Base-by-base conservation (phyloP, 2,329 filamentous ascomycete species). In the Paracamarosporium sp. region DNA sequence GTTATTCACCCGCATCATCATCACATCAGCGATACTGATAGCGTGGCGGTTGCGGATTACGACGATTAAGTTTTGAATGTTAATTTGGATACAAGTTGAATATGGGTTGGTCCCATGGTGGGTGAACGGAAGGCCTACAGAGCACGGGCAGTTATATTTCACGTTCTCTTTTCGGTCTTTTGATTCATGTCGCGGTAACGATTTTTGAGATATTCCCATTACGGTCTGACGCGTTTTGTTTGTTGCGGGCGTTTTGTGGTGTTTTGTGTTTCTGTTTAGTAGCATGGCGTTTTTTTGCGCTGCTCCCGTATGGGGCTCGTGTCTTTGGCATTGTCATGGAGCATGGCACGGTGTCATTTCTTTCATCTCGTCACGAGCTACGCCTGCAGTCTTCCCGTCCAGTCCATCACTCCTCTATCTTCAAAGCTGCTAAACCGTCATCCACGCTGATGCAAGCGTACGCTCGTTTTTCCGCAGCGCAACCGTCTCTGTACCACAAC, bases 41-140 rank as follows among this genome's bases (percentile, higher is more conserved):
- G 48, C 28, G 48, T 51, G 48, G 48, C 48, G 25, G 48, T 51
- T n/a, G 33, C 36, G 11, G 48, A 51, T 7, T 40, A 51, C 13
- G 35, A 51, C 1, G 48, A 41, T 15, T 51, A 15, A 38, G 47
- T 4, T n/a, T n/a, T 9, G n/a, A 11, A 12, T 15, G 20, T 38
- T 20, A 4, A n/a, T 20, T 48, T 50, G 46, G 46, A 50, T 50
- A 50, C 25, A 36, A 50, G 13, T 8, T 22, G 24, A n/a, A 27
- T 11, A 20, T 4, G 15, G 6, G 28, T 44, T 15, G 22, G 41
- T 12, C 8, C 35, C 2, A n/a, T 44, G 44, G 36, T 9, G 2
- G 28, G 11, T 22, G 28, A 30, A 35, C n/a, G n/a, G n/a, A n/a
- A n/a, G n/a, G n/a, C n/a, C n/a, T 17, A 11, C 2, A 12, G 5